Percentiles rank a stretch among this genome's conserved stretches.
Conservation (phyloP, 169 alveolate genomes). For the Plasmodium fragile region DNA sequence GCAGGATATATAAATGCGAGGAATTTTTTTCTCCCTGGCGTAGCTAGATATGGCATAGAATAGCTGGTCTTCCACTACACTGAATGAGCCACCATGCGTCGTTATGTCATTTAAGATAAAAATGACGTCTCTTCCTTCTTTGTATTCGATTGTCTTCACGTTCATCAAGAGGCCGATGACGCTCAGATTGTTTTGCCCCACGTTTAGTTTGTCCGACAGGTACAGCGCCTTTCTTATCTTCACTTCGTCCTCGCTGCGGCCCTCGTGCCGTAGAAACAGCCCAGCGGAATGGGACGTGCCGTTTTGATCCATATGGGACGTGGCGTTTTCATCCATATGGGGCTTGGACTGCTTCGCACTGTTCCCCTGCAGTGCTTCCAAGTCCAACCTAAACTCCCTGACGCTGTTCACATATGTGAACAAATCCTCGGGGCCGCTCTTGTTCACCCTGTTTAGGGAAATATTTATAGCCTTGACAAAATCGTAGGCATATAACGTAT, state of each 20-base stretch:
- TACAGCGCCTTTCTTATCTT: slow-evolving; percentile 36
- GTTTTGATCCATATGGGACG: too few relatives aligned
- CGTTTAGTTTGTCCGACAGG: slow-evolving; percentile 22
- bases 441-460: slow-evolving; percentile 35
- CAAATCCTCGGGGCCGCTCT: background rate
- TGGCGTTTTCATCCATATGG: background rate
- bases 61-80: slow-evolving; percentile 79
- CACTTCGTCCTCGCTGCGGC: slow-evolving; percentile 19
- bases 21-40: slow-evolving; percentile 88
- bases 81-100: slow-evolving; percentile 78
- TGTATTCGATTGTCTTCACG: slow-evolving; percentile 81
- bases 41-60: slow-evolving; percentile 86
- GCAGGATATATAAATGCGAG: slow-evolving; percentile 87
- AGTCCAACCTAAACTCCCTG: slow-evolving; percentile 43
- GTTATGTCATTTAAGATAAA: slow-evolving; percentile 89
- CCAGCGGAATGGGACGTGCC: background rate
- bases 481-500: slow-evolving; percentile 71
- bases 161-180: slow-evolving; percentile 58
- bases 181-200: slow-evolving; percentile 65
- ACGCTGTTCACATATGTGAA: slow-evolving; percentile 45
- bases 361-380: background rate
- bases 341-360: background rate
- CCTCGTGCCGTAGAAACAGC: slow-evolving; percentile 23
- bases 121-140: slow-evolving; percentile 87
- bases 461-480: slow-evolving; percentile 41